Evolutionary conservation across 176 grass and related monocot genomes (phyloP), one percentile per base, ranked within the genome.

Genomic region (Thalia dealbata): DNA sequence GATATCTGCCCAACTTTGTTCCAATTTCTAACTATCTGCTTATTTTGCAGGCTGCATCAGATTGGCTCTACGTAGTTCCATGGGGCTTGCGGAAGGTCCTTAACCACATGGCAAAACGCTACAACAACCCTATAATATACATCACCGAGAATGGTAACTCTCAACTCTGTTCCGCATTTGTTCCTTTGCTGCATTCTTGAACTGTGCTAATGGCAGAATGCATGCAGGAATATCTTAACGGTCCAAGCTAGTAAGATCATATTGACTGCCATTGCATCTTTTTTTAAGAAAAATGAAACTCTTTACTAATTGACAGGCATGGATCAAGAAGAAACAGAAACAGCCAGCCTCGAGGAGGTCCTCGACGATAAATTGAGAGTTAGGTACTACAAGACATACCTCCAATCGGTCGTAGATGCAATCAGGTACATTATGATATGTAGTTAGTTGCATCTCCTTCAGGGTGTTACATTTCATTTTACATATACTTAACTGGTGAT

Each of bases 31-130:
- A 59, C 82, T 78, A 80, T 82, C 43, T 29, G 75, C 54, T 65
- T 54, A 5, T 50, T 42, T 77, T 76, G 61, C 87, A 97, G 95
- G 95, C 95, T 58, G 95, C 89, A 78, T 97, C 95, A 25, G 78
- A 88, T 64, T 97, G 95, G 95, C 89, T 97, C 79, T 88, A 86
- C 64, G 90, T 92, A 73, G 89, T 97, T 75, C 95, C 95, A 84
- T 97, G 95, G 95, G 95, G 95, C 29, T 74, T 97, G 32, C 81
- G 16, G 35, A 97, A 84, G 82, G 25, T 73, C 73, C 90, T 97
- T 62, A 88, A 78, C 75, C 84, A 97, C 79, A 54, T 91, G 69
- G 78, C 70, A 63, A 90, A 84, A 70, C 87, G 55, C 73, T 92
- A 97, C 15, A 51, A 81, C 42, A 88, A 86, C 72, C 89, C 89